These are phyloP conservation scores for Podospora pseudopauciseta DNA, from an alignment of 495 filamentous ascomycete genomes.

Conservation along the genomic window DNA sequence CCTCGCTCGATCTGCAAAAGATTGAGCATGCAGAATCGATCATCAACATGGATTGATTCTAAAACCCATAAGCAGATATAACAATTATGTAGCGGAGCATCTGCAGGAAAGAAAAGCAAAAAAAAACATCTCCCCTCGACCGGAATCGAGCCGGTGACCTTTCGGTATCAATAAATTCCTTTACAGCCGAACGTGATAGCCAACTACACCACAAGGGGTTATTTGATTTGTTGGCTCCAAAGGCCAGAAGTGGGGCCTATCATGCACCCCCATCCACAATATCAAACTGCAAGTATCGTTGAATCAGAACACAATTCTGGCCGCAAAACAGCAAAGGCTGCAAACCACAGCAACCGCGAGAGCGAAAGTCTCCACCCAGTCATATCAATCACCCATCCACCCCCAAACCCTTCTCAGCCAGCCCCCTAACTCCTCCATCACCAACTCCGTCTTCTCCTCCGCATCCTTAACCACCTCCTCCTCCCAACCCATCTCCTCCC, in stretches of 20 bases:
- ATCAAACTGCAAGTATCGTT: background rate
- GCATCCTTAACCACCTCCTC: conserved; percentile 32
- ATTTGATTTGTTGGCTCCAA: conserved; percentile 3
- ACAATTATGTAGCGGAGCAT: background rate
- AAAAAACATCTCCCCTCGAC: conserved; percentile 23
- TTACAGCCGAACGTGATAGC: conserved; percentile 33
- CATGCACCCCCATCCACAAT: conserved; percentile 2
- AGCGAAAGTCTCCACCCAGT: too few relatives aligned
- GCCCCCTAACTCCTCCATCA: conserved; percentile 27
- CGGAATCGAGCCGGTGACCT: conserved; percentile 29
- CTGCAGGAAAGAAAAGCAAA: conserved; percentile 5
- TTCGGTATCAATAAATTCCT: conserved; percentile 26
- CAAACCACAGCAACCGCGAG: background rate
- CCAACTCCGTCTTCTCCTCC: conserved; percentile 32
- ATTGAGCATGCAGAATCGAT: too few relatives aligned
- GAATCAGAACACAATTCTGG: too few relatives aligned
- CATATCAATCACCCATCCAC: background rate
- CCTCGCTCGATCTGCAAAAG: too few relatives aligned
- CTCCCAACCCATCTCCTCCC: conserved; percentile 26
- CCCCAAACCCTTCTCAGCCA: conserved; percentile 36
- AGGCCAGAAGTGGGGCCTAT: background rate
- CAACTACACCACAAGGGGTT: conserved; percentile 32
- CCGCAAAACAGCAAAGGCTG: background rate
- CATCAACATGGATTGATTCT: too few relatives aligned
- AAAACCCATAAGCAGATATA: too few relatives aligned